phyloP scores from a whole-genome alignment of 164 flowering plant species.

The Houttuynia cordata region DNA sequence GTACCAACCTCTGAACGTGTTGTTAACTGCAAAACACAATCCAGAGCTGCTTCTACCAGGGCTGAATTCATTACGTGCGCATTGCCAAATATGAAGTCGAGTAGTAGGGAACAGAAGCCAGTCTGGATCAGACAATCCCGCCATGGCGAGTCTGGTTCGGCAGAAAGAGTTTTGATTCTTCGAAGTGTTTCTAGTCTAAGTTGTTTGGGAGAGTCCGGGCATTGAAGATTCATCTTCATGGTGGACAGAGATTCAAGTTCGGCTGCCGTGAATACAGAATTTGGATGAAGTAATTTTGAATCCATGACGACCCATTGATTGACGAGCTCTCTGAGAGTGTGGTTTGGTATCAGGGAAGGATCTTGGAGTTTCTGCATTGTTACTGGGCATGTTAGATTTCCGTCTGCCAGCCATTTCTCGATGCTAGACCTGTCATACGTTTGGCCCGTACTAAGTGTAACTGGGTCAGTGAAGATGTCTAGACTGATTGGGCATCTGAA shows the following conservation, averaged over 20 bases:
- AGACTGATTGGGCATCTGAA: slow-evolving; percentile 70
- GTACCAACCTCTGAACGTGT: slow-evolving; percentile 18
- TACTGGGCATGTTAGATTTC: slow-evolving; percentile 71
- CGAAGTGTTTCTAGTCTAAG: slow-evolving; percentile 26
- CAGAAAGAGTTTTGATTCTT: slow-evolving; percentile 16
- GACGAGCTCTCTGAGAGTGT: slow-evolving; percentile 59
- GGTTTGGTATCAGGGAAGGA: slow-evolving; percentile 51
- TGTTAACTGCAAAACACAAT: slow-evolving; percentile 27
- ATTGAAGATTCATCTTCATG: slow-evolving; percentile 25
- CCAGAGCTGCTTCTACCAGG: slow-evolving; percentile 33
- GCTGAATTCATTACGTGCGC: slow-evolving; percentile 3
- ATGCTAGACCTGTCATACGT: slow-evolving; percentile 68
- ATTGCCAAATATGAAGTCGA: slow-evolving; percentile 23
- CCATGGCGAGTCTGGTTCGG: slow-evolving; percentile 16
- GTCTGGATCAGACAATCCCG: slow-evolving; percentile 26
- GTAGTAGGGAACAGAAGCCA: slow-evolving; percentile 32
- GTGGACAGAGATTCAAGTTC: slow-evolving; percentile 16
- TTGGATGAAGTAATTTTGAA: slow-evolving; percentile 13
- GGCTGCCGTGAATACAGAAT: slow-evolving; percentile 7
- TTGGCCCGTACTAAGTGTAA: slow-evolving; percentile 69
- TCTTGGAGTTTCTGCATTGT: slow-evolving; percentile 82
- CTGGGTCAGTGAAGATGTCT: slow-evolving; percentile 69
- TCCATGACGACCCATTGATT: slow-evolving; percentile 38
- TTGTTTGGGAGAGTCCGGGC: slow-evolving; percentile 15
- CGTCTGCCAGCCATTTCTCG: slow-evolving; percentile 56